Evolutionary conservation across 345 rosid species (phyloP), one percentile per base, ranked within the genome.

Genomic region (Geranium brycei): DNA sequence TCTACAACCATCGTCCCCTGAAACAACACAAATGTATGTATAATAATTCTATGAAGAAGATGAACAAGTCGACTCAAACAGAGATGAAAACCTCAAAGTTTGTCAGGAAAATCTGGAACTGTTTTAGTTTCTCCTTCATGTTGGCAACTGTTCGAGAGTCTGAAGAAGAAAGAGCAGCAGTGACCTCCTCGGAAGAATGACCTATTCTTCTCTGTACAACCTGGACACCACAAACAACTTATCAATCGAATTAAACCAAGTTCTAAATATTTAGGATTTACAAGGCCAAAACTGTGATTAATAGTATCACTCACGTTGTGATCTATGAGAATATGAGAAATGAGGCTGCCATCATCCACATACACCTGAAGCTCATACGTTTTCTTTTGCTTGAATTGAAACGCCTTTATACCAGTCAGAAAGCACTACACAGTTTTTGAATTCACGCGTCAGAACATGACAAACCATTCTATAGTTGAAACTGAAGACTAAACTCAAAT

Each of bases 301-400:
- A 40, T 60, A 23, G 28, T 23, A 23, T 23, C 28, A 81, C 91
- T 76, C 71, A 93, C 99, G 64, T 78, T 72, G 58, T 88, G 91
- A 81, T 84, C 87, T 57, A 93, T 79, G 62, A 86, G 76, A 69
- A 90, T 80, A 81, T 90, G 96, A 53, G 87, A 86, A 68, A 93
- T 90, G 70, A 93, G 92, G 78, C 97, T 90, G 63, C 96, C 99
- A 71, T 90, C 99, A 67, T 93, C 96, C 64, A 88, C 87, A 59
- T 83, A 83, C 60, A 88, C 89, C 19, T 57, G 64, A 56, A 93
- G 91, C 79, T 93, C 97, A 66, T 81, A 93, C 16, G 68, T 69
- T 61, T 73, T 63, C 74, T 82, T 81, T 65, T 75, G 79, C 79
- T 79, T 85, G 68, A 81, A 88, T 59, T 80, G 85, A 75, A 93